phyloP scores from a whole-genome alignment of 805 yeast genomes.

The Starmerella geochares region DNA sequence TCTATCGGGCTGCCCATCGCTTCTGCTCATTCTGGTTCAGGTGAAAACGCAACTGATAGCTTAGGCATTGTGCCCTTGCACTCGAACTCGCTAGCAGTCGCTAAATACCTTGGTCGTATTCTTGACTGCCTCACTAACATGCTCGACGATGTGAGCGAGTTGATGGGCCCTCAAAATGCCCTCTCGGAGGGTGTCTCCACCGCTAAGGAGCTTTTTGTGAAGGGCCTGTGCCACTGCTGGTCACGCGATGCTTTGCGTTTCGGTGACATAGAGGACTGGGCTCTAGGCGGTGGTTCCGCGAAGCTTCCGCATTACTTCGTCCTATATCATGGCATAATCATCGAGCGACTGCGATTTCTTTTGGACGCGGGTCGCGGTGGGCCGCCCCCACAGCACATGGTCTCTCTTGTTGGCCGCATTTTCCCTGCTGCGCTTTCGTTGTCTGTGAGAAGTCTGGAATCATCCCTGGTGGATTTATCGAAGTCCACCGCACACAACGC shows the following conservation, averaged over 20 bases:
- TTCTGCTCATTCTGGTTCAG: slow-evolving; percentile 11
- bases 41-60: slow-evolving; percentile 3
- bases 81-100: slow-evolving; percentile 52
- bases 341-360: slow-evolving; percentile 19
- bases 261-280: slow-evolving; percentile 35
- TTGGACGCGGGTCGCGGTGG: slow-evolving; percentile 19
- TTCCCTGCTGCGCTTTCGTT: slow-evolving; percentile 20
- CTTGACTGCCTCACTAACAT: slow-evolving; percentile 37
- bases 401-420: slow-evolving; percentile 1
- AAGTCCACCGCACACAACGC: slow-evolving; percentile 25
- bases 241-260: slow-evolving; percentile 39
- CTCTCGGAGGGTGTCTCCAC: slow-evolving; percentile 11
- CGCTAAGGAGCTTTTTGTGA: slow-evolving; percentile 38
- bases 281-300: slow-evolving; percentile 18
- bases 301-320: slow-evolving; percentile 33
- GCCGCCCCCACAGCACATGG: slow-evolving; percentile 8
- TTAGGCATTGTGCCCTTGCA: slow-evolving; percentile 56
- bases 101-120: slow-evolving; percentile 43
- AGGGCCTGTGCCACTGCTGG: slow-evolving; percentile 44
- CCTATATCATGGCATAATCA: slow-evolving; percentile 31
- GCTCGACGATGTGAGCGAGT: slow-evolving; percentile 35
- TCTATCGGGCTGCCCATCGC: slow-evolving; percentile 18
- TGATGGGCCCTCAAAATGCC: slow-evolving; percentile 8
- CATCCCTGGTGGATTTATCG: slow-evolving; percentile 15
- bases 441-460: slow-evolving; percentile 19